Evolutionary conservation across 2,329 filamentous ascomycete species (phyloP).

Genomic region (Arthrobotrys iridis): DNA sequence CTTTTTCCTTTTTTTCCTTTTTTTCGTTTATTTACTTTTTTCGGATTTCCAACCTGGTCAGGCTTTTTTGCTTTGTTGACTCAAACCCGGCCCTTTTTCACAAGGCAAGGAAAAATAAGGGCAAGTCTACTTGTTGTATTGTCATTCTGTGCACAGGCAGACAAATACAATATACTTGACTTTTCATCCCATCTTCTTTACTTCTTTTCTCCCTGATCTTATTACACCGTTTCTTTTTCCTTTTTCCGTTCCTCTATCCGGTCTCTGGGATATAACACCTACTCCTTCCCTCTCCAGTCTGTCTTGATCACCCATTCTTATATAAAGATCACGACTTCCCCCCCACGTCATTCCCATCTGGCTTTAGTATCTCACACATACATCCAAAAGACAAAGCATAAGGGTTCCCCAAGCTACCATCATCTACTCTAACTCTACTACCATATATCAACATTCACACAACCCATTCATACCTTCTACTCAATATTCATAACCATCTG

Average conservation of each 20-base stretch:
- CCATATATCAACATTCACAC: conserved; percentile 20
- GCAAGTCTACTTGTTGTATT: conserved; percentile 41
- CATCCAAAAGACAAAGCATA: conserved; percentile 1
- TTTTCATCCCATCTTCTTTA: conserved; percentile 55
- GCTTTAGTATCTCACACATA: conserved; percentile 16
- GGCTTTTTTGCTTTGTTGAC: conserved; percentile 46
- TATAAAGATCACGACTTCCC: conserved; percentile 50
- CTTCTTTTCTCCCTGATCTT: conserved; percentile 41
- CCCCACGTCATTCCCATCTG: conserved; percentile 52
- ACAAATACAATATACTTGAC: conserved; percentile 42
- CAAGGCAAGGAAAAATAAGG: conserved; percentile 43
- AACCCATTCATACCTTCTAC: no score
- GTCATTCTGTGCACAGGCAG: conserved; percentile 53
- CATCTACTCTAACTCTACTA: not conserved
- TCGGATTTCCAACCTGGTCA: conserved; percentile 1
- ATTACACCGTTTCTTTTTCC: conserved; percentile 30
- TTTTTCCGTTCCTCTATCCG: conserved; percentile 34
- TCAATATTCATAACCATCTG: not conserved
- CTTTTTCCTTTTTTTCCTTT: conserved; percentile 36
- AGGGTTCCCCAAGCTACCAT: conserved; percentile 30
- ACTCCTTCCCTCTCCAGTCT: conserved; percentile 35
- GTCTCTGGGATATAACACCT: conserved; percentile 45
- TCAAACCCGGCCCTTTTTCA: conserved; percentile 52
- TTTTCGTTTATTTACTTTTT: no score
- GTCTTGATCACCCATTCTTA: conserved; percentile 37